phyloP scores from a whole-genome alignment of 768 basidiomycete genomes.

The Boletales sp. region DNA sequence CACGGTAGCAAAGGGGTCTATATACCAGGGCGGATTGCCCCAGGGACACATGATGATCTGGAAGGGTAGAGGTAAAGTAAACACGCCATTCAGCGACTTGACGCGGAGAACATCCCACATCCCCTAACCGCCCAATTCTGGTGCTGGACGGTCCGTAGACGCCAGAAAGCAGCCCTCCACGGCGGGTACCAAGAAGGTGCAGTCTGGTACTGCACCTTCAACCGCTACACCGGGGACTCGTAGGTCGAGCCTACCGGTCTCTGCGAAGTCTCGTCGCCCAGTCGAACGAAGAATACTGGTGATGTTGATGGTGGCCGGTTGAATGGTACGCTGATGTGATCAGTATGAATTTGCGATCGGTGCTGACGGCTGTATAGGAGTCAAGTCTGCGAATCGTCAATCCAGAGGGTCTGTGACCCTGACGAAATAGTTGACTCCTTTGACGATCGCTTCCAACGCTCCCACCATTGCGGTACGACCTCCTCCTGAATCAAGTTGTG shows the following conservation, averaged over 20 bases:
- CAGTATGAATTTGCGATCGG: background rate
- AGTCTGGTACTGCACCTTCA: conserved; percentile 4
- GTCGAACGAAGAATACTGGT: background rate
- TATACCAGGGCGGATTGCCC: background rate
- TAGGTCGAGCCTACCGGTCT: conserved; percentile 12
- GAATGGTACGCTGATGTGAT: conserved; percentile 1
- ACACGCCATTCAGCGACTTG: conserved; percentile 1
- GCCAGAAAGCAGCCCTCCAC: background rate
- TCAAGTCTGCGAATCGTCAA: conserved; percentile 5
- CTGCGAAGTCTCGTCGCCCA: conserved; percentile 3
- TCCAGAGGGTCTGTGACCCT: conserved; percentile 11
- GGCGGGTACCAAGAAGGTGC: conserved; percentile 6
- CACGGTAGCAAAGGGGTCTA: too few species aligned
- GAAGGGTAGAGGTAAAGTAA: conserved; percentile 13
- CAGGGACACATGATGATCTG: conserved; percentile 1
- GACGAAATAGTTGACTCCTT: background rate
- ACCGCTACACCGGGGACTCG: background rate
- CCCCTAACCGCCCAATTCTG: background rate
- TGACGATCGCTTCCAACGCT: background rate
- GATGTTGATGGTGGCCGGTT: background rate
- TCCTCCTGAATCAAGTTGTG: conserved; percentile 3
- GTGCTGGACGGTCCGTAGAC: conserved; percentile 1
- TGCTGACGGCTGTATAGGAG: conserved; percentile 7
- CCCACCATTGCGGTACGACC: background rate
- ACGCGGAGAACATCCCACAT: conserved; percentile 1